phyloP scores from a whole-genome alignment of 2,329 filamentous ascomycete species.

The Fusarium compactum region DNA sequence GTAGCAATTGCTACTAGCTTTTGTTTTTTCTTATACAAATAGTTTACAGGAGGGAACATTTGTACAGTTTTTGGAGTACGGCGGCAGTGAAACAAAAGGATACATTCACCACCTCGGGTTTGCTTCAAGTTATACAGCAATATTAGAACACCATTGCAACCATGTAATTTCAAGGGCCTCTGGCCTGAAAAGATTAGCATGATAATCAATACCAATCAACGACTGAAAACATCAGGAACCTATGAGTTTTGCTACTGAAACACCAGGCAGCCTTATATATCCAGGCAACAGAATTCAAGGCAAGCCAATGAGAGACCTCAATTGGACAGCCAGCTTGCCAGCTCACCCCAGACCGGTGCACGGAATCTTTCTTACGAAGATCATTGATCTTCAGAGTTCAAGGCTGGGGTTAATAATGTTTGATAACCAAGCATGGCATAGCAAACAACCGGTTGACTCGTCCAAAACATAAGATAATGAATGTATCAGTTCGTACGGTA shows the following conservation, averaged over 20 bases:
- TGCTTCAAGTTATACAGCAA: constrained; percentile 1
- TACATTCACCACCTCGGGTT: neutral
- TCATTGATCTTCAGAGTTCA: neutral
- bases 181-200: neutral
- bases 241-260: neutral
- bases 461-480: neutral
- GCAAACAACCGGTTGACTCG: neutral
- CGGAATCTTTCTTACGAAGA: neutral
- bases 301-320: neutral
- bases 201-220: neutral
- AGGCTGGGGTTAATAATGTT: neutral
- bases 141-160: neutral
- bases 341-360: neutral
- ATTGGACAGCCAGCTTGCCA: neutral
- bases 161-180: neutral
- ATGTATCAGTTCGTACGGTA: neutral
- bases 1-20: constrained; percentile 36
- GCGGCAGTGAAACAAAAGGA: constrained; percentile 1
- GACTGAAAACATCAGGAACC: neutral
- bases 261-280: neutral
- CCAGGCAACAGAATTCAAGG: neutral
- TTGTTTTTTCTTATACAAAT: constrained; percentile 30
- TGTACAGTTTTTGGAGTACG: constrained; percentile 16
- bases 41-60: constrained; percentile 15
- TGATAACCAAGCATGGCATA: neutral